These are phyloP conservation scores for Lodderomyces jiufengensis DNA, from an alignment of 1,139 yeast genomes.

Conservation along the genomic window DNA sequence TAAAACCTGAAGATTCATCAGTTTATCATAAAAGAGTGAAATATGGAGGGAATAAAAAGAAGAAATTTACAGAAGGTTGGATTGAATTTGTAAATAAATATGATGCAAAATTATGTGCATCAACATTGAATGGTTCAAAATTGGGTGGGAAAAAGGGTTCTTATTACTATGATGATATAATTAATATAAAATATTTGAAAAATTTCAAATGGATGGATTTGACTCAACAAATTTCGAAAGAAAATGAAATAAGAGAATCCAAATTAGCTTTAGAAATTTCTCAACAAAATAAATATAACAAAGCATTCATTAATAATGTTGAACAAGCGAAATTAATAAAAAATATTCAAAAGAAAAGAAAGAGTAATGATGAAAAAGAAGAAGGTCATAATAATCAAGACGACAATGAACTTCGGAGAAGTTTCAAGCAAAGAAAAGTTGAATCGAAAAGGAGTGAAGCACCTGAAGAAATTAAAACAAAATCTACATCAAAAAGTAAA, in stretches of 20 bases:
- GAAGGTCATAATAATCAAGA: slow-evolving; percentile 14
- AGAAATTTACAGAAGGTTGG: slow-evolving; percentile 94
- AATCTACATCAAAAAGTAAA: slow-evolving; percentile 39
- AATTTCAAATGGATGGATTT: slow-evolving; percentile 95
- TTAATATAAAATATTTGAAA: slow-evolving; percentile 83
- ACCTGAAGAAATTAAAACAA: slow-evolving; percentile 41
- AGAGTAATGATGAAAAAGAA: slow-evolving; percentile 22
- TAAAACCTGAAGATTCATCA: slow-evolving; percentile 80
- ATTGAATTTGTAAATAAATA: slow-evolving; percentile 81
- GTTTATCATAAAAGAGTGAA: slow-evolving; percentile 67
- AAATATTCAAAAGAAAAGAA: slow-evolving; percentile 57
- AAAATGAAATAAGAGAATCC: slow-evolving; percentile 83
- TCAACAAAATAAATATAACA: slow-evolving; percentile 84
- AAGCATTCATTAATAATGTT: slow-evolving; percentile 76
- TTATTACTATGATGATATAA: slow-evolving; percentile 91
- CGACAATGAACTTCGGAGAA: slow-evolving; percentile 43
- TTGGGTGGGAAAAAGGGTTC: slow-evolving; percentile 91
- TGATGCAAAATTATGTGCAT: slow-evolving; percentile 86
- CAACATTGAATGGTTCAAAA: slow-evolving; percentile 80
- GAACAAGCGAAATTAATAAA: slow-evolving; percentile 81
- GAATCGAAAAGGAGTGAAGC: slow-evolving; percentile 67
- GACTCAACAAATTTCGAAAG: slow-evolving; percentile 90
- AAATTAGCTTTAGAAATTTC: slow-evolving; percentile 84
- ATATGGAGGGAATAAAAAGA: slow-evolving; percentile 92
- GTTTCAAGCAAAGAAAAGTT: slow-evolving; percentile 61